phyloP scores from a whole-genome alignment of 257 asterid species.

The Lantana camara region DNA sequence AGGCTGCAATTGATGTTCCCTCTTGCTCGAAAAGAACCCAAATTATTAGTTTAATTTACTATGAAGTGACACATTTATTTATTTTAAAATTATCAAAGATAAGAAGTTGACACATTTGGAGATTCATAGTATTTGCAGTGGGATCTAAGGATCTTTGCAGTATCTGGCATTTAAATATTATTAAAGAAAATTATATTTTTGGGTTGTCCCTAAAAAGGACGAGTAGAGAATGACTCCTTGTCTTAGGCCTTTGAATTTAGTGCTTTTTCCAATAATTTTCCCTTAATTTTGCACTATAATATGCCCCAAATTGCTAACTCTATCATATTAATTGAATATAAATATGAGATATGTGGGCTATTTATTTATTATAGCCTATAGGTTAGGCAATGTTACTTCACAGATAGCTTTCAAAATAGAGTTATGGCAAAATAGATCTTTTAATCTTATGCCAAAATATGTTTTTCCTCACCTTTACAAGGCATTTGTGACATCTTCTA shows the following conservation, averaged over 20 bases:
- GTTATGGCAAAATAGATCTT: too few relatives aligned
- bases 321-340: too few relatives aligned
- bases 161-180: background rate
- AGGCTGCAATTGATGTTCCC: constrained; percentile 1
- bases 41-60: constrained; percentile 15
- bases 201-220: constrained; percentile 2
- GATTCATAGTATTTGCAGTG: background rate
- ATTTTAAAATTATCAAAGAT: background rate
- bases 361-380: too few relatives aligned
- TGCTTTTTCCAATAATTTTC: constrained; percentile 23
- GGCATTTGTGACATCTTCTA: too few relatives aligned
- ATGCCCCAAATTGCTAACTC: background rate
- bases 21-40: constrained; percentile 20
- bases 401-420: too few relatives aligned
- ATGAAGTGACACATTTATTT: constrained; percentile 13
- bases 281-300: constrained; percentile 1
- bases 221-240: too few relatives aligned
- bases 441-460: too few relatives aligned
- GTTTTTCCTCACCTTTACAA: too few relatives aligned
- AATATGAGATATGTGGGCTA: too few relatives aligned
- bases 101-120: background rate
- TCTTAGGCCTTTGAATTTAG: constrained; percentile 21
- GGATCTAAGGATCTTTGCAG: background rate
- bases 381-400: too few relatives aligned
- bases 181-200: background rate